These are phyloP conservation scores for Ophiocordyceps camponoti-saundersi DNA, from an alignment of 2,329 filamentous ascomycete species.

Conservation along the genomic window DNA sequence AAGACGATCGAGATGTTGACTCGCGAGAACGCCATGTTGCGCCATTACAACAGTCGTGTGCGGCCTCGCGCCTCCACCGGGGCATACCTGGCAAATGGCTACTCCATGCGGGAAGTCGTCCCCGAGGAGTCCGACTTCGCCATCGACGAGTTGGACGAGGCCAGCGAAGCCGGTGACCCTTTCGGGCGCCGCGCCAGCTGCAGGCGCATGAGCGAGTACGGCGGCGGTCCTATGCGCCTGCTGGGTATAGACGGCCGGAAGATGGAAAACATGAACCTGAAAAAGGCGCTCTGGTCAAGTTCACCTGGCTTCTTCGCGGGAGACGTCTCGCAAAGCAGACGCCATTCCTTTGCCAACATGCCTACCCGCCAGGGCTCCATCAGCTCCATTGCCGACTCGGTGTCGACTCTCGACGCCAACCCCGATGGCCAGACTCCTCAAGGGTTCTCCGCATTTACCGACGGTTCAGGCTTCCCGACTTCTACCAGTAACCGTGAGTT, in stretches of 20 bases:
- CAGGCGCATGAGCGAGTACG: constrained; percentile 42
- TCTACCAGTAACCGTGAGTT: constrained; percentile 22
- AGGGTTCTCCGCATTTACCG: constrained; percentile 24
- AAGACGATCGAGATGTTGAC: constrained; percentile 47
- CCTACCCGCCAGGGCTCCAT: constrained; percentile 47
- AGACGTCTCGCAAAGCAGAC: constrained; percentile 55
- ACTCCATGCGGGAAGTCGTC: constrained; percentile 40
- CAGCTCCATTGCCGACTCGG: constrained; percentile 38
- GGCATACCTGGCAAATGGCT: constrained; percentile 37
- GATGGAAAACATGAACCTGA: constrained; percentile 38
- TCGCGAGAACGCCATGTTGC: constrained; percentile 44
- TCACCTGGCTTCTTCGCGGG: constrained; percentile 48
- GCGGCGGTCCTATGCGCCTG: constrained; percentile 25
- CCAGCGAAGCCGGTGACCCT: constrained; percentile 30
- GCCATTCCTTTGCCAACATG: constrained; percentile 64
- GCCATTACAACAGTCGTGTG: constrained; percentile 37
- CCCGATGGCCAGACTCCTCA: constrained; percentile 25
- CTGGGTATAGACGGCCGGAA: constrained; percentile 43
- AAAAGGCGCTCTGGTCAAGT: constrained; percentile 55
- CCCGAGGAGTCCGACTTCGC: constrained; percentile 53
- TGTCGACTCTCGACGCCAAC: constrained; percentile 26
- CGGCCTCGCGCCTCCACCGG: constrained; percentile 41
- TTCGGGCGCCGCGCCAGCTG: constrained; percentile 27
- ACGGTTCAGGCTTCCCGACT: constrained; percentile 18
- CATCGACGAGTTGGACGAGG: constrained; percentile 55